Conservation (phyloP, 1,284 basidiomycete species). For the Tilletiopsis washingtonensis region DNA sequence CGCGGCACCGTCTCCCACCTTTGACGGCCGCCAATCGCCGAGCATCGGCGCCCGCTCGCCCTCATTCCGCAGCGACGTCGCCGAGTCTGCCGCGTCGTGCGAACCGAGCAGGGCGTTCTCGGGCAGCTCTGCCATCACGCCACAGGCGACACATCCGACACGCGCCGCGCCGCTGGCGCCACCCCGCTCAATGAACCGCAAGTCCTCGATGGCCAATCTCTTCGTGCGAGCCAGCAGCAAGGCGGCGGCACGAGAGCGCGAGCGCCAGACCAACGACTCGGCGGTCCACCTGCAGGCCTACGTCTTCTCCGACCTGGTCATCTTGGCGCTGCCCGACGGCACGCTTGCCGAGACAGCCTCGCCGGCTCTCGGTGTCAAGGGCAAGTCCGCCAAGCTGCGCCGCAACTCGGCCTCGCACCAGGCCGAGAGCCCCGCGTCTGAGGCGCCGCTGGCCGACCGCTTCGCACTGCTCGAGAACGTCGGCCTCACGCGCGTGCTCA, state of each 20-base stretch:
- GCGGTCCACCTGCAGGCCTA: constrained; percentile 4
- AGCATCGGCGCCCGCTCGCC: too few relatives aligned
- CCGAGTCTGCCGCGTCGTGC: too few relatives aligned
- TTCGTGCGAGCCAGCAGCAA: background rate
- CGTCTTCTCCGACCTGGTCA: constrained; percentile 8
- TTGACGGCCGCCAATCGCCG: too few relatives aligned
- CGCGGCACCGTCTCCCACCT: too few relatives aligned
- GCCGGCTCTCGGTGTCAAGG: background rate
- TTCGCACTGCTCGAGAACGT: background rate
- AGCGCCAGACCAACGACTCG: background rate
- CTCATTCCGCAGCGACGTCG: too few relatives aligned
- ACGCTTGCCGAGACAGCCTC: background rate
- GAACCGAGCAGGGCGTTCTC: background rate
- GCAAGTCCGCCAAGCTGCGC: constrained; percentile 1
- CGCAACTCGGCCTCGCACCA: background rate
- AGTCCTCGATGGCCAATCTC: constrained; percentile 4
- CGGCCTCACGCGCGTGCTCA: background rate
- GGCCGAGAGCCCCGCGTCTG: too few relatives aligned
- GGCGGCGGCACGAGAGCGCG: constrained; percentile 1
- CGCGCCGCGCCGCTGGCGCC: constrained; percentile 1
- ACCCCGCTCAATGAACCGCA: background rate
- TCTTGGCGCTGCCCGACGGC: background rate
- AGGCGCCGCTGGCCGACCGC: background rate
- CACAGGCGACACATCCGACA: background rate
- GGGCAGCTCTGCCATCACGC: background rate